Evolutionary conservation across 2,329 filamentous ascomycete genomes (phyloP).

Genomic region (Fusarium temperatum): DNA sequence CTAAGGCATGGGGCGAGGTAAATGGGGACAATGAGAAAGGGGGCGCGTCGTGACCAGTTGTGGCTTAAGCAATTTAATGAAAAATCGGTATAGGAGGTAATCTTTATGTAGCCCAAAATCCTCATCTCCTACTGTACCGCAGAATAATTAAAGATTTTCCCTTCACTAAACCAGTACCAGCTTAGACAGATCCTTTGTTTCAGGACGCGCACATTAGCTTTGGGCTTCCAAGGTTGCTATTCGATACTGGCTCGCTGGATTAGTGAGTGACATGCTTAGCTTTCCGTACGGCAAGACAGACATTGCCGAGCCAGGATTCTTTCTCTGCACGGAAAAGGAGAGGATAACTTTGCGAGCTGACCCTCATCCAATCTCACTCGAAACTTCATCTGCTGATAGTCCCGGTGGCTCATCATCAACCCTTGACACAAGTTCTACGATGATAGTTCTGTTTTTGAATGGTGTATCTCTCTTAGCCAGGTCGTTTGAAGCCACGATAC

Average conservation of each 20-base stretch:
- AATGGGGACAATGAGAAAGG: not conserved
- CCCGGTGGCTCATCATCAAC: not conserved
- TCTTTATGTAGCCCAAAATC: accelerated
- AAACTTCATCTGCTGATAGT: not conserved
- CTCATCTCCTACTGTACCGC: not conserved
- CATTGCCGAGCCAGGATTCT: not conserved
- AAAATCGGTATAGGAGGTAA: accelerated
- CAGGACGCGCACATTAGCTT: not conserved
- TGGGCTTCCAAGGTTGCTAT: not conserved
- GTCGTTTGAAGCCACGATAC: not conserved
- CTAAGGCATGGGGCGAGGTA: not conserved
- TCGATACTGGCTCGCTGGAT: not conserved
- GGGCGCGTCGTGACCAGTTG: not conserved
- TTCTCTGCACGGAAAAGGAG: not conserved
- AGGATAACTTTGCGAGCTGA: not conserved
- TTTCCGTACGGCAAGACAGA: not conserved
- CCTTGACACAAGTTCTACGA: not conserved
- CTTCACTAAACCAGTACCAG: not conserved
- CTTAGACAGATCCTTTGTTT: too few relatives aligned
- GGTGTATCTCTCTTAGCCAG: not conserved
- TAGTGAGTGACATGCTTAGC: not conserved
- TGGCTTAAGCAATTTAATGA: not conserved
- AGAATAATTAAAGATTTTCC: not conserved
- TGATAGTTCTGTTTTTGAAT: not conserved
- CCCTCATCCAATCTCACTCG: not conserved